Conservation (phyloP, 306 rosid species). For the Quercus wislizeni region DNA sequence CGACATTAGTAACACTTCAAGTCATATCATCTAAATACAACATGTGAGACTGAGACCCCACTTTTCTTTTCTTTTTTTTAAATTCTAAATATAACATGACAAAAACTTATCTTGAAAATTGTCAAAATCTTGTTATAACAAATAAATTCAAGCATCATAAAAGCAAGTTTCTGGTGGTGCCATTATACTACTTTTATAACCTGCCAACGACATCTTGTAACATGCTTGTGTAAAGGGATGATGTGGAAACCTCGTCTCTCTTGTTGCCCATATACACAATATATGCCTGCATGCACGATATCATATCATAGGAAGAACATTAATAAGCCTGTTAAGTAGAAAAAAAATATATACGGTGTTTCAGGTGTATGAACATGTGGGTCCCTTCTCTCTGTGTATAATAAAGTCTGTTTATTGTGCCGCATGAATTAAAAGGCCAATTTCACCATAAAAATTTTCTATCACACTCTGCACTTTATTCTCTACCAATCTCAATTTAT, state of each 20-base stretch:
- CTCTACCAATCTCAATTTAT: no score
- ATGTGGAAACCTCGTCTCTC: conserved; percentile 10
- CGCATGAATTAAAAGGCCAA: neutral
- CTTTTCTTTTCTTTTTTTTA: no score
- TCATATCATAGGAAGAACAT: neutral
- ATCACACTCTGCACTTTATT: no score
- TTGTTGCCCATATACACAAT: conserved; percentile 41
- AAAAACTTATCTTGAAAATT: neutral
- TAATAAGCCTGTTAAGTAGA: no score
- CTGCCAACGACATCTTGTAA: conserved; percentile 34
- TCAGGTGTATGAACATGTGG: no score
- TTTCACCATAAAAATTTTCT: no score
- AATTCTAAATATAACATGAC: no score
- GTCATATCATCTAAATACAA: no score
- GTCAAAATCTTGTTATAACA: neutral
- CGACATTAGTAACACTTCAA: no score
- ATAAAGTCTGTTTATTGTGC: neutral
- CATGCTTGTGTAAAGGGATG: conserved; percentile 27
- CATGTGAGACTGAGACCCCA: no score
- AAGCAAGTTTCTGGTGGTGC: neutral
- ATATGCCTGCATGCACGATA: conserved; percentile 31
- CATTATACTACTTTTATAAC: neutral
- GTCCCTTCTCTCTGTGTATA: no score
- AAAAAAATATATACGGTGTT: no score
- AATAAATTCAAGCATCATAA: neutral